Evolutionary conservation across 1,284 basidiomycete genomes (phyloP).

Genomic region (Apiotrichum akiyoshidainum): DNA sequence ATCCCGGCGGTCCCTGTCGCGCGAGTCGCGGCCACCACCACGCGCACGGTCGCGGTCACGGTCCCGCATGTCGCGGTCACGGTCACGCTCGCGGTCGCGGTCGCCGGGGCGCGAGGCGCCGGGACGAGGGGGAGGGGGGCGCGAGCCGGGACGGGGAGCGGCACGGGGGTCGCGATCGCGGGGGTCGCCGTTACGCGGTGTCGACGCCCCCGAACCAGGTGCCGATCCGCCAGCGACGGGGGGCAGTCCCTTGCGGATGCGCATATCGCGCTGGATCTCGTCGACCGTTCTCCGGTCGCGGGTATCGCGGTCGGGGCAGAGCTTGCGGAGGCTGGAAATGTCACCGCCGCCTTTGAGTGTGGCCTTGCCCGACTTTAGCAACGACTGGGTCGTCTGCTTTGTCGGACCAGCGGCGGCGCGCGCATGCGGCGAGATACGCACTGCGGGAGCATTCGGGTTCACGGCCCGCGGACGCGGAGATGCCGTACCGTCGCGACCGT

Average conservation of each 20-base stretch:
- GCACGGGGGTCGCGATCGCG: neutral
- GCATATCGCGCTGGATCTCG: conserved; percentile 41
- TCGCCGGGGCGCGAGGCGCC: neutral
- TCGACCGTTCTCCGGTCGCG: conserved; percentile 41
- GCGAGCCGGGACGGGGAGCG: no score
- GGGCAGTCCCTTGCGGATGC: conserved; percentile 16
- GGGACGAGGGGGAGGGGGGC: no score
- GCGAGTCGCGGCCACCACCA: neutral
- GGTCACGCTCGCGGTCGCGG: conserved; percentile 5
- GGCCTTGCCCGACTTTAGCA: conserved; percentile 11
- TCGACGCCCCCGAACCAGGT: neutral
- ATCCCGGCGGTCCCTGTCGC: conserved; percentile 1
- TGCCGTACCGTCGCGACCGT: conserved; percentile 16
- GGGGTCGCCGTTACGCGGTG: neutral
- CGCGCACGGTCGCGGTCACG: neutral
- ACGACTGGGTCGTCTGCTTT: conserved; percentile 7
- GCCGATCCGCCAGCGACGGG: neutral
- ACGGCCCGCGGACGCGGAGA: conserved; percentile 1
- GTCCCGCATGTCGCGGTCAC: neutral
- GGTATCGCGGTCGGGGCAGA: conserved; percentile 38
- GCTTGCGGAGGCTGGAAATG: conserved; percentile 24
- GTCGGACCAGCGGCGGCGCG: neutral
- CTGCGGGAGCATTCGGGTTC: no score
- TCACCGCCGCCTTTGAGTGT: conserved; percentile 15
- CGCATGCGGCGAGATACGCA: neutral